Evolutionary conservation across 805 yeast genomes (phyloP).

Genomic region (Suhomyces vadensis): DNA sequence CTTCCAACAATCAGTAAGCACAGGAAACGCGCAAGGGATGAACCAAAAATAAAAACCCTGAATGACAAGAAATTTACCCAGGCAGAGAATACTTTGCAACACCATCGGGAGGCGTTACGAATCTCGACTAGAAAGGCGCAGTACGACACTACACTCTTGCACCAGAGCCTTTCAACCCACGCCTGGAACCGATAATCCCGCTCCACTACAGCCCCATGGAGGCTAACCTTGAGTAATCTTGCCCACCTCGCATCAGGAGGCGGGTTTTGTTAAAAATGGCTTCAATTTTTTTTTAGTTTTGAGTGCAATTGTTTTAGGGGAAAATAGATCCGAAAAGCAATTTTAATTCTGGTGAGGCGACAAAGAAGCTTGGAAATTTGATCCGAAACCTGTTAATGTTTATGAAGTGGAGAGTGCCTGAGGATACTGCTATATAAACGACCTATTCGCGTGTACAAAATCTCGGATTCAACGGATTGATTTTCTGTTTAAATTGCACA

Average conservation of each 20-base stretch:
- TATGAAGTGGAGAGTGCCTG: not conserved
- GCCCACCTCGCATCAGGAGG: not conserved
- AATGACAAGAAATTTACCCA: not conserved
- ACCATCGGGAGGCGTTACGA: not conserved
- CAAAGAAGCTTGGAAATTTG: not conserved
- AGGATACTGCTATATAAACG: no score
- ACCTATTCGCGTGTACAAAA: no score
- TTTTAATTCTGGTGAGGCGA: not conserved
- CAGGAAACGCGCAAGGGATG: constrained; percentile 2
- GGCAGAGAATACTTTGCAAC: not conserved
- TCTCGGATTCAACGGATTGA: no score
- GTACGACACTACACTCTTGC: not conserved
- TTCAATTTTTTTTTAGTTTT: not conserved
- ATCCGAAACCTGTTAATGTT: not conserved
- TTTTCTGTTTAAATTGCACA: no score
- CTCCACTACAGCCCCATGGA: not conserved
- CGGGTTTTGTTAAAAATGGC: not conserved
- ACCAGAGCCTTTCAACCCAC: not conserved
- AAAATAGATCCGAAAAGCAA: not conserved
- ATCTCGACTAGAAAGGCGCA: not conserved
- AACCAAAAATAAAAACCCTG: not conserved
- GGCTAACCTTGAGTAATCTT: not conserved
- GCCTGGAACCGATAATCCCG: not conserved
- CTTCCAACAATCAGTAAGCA: no score
- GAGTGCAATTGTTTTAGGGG: not conserved